Conservation (phyloP, 169 alveolate species). For the Plasmodium malariae region DNA sequence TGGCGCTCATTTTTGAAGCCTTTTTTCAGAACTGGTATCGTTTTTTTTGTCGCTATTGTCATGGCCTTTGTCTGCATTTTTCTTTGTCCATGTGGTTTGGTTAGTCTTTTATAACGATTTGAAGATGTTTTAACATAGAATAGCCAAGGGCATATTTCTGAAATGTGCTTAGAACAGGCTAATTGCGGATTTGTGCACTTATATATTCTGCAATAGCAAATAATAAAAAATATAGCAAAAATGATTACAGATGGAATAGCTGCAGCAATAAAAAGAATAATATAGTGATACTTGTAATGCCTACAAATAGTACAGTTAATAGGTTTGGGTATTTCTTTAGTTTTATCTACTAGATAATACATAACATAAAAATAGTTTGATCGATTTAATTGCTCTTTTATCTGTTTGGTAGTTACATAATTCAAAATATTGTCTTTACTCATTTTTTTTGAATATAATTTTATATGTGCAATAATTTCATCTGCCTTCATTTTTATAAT, state of each 20-base stretch:
- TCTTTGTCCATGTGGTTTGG: neutral
- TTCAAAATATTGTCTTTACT: neutral
- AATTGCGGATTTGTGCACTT: slow-evolving; percentile 7
- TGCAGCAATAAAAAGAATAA: slow-evolving; percentile 41
- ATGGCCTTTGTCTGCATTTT: neutral
- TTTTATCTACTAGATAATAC: slow-evolving; percentile 48
- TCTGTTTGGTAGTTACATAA: slow-evolving; percentile 33
- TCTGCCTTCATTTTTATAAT: slow-evolving; percentile 36
- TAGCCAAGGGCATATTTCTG: slow-evolving; percentile 29
- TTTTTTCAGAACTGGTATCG: neutral
- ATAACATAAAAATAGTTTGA: slow-evolving; percentile 23
- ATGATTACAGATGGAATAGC: slow-evolving; percentile 60
- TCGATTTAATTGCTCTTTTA: slow-evolving; percentile 24
- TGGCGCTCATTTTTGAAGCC: neutral
- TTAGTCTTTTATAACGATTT: slow-evolving; percentile 23
- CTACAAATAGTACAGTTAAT: slow-evolving; percentile 48
- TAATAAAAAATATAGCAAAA: slow-evolving; percentile 17
- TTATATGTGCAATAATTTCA: slow-evolving; percentile 51
- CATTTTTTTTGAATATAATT: slow-evolving; percentile 36
- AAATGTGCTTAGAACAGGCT: neutral
- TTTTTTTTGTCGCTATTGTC: neutral
- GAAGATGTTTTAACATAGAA: slow-evolving; percentile 64
- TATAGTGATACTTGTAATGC: slow-evolving; percentile 58
- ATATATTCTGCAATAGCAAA: slow-evolving; percentile 16
- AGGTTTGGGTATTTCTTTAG: slow-evolving; percentile 14